phyloP scores from a whole-genome alignment of 768 basidiomycete genomes.

The Clitopilus hobsonii region DNA sequence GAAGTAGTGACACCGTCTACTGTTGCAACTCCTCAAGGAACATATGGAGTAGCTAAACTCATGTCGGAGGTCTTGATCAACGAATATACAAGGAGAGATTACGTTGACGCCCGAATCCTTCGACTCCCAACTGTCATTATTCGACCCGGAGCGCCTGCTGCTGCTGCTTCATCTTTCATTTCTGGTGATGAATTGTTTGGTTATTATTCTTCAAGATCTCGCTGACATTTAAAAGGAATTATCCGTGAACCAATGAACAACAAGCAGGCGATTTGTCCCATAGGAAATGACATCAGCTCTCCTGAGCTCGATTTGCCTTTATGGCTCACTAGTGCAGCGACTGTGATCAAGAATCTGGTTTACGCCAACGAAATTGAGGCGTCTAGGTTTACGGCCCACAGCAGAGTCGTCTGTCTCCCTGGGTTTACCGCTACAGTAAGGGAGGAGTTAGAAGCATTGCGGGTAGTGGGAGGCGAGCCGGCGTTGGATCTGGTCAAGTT shows the following conservation, averaged over 20 bases:
- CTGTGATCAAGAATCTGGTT: constrained; percentile 50
- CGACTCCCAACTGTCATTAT: constrained; percentile 59
- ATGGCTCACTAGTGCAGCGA: constrained; percentile 48
- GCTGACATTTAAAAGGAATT: constrained; percentile 26
- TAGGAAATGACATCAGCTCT: constrained; percentile 38
- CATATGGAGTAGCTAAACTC: constrained; percentile 56
- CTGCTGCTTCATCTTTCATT: constrained; percentile 53
- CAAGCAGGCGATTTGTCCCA: constrained; percentile 43
- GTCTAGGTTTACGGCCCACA: constrained; percentile 34
- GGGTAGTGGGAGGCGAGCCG: constrained; percentile 44
- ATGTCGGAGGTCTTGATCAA: constrained; percentile 52
- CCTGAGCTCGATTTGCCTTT: constrained; percentile 39
- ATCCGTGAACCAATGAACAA: constrained; percentile 57
- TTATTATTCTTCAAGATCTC: background rate
- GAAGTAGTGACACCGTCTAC: constrained; percentile 42
- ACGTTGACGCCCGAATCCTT: constrained; percentile 54
- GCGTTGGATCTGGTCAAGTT: constrained; percentile 42
- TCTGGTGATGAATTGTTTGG: constrained; percentile 32
- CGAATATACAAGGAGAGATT: constrained; percentile 55
- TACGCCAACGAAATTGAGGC: constrained; percentile 42
- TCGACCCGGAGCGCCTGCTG: constrained; percentile 48
- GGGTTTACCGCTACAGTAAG: constrained; percentile 55
- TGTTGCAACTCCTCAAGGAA: constrained; percentile 48
- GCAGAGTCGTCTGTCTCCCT: constrained; percentile 53
- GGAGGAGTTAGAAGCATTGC: constrained; percentile 49